Conservation (phyloP, 2,329 filamentous ascomycete genomes). For the Eurotiales sp. region DNA sequence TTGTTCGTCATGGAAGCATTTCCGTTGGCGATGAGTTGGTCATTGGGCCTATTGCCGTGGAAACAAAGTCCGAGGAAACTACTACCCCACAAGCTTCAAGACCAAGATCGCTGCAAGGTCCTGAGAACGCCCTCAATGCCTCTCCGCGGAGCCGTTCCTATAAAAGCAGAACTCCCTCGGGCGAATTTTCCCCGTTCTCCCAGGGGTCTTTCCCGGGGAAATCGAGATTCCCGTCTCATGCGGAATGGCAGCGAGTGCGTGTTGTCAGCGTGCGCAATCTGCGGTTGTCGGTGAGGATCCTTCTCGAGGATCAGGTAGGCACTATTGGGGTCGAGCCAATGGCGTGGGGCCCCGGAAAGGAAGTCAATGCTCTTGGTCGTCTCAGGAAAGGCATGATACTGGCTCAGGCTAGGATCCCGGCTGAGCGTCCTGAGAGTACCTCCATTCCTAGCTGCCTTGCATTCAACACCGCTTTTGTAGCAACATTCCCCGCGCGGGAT, state of each 20-base stretch:
- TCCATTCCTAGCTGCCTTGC: conserved; percentile 20
- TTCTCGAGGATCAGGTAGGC: conserved; percentile 79
- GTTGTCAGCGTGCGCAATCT: conserved; percentile 87
- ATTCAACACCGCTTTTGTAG: conserved; percentile 65
- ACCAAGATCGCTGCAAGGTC: conserved; percentile 13
- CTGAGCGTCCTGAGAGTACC: conserved; percentile 38
- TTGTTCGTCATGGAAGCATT: conserved; percentile 74
- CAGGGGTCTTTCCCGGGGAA: conserved; percentile 30
- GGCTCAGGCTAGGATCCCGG: conserved; percentile 30
- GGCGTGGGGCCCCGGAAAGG: conserved; percentile 19
- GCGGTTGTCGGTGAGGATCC: conserved; percentile 71
- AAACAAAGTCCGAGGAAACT: conserved; percentile 50
- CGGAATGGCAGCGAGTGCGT: conserved; percentile 76
- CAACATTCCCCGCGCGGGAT: conserved; percentile 63
- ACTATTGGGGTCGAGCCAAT: conserved; percentile 69
- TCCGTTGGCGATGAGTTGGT: conserved; percentile 73
- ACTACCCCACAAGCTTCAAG: conserved; percentile 31
- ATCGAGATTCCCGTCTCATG: conserved; percentile 52
- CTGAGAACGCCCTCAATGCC: conserved; percentile 20
- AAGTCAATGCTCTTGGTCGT: conserved; percentile 31
- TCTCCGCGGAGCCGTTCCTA: conserved; percentile 17
- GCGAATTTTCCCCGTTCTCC: conserved; percentile 32
- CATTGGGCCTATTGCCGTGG: conserved; percentile 66
- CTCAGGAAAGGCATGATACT: conserved; percentile 80
- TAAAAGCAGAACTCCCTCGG: conserved; percentile 30